A percentile compares a stretch with the other conserved stretches of the same genome.
Conservation (phyloP, 257 asterid species). For the Scutellaria baicalensis region DNA sequence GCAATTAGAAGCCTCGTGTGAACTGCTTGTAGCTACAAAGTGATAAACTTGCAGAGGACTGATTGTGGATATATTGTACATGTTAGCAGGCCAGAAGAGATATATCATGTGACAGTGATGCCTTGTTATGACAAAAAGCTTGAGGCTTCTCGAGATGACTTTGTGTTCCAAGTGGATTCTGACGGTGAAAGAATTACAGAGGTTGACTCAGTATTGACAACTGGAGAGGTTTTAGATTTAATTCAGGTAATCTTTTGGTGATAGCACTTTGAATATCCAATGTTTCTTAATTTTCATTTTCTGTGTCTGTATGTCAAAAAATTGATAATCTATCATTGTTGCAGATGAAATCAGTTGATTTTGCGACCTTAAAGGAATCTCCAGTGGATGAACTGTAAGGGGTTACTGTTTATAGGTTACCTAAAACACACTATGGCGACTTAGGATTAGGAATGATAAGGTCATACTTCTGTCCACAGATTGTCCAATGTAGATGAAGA, state of each 20-base stretch:
- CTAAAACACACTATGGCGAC: neutral
- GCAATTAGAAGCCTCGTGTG: neutral
- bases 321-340: conserved; percentile 7
- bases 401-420: neutral
- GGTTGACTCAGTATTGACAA: conserved; percentile 94
- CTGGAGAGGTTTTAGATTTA: conserved; percentile 90
- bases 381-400: conserved; percentile 82
- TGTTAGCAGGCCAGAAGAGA: conserved; percentile 69
- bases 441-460: neutral
- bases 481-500: conserved; percentile 67
- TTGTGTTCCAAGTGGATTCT: conserved; percentile 56
- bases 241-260: conserved; percentile 51
- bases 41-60: neutral
- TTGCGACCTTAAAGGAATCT: conserved; percentile 69
- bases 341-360: conserved; percentile 76
- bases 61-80: conserved; percentile 11
- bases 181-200: conserved; percentile 57
- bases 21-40: neutral
- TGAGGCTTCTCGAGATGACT: conserved; percentile 95
- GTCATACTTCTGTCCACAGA: conserved; percentile 27
- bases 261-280: neutral
- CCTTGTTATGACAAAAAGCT: conserved; percentile 99
- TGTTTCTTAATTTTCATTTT: neutral
- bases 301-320: neutral
- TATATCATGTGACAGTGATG: conserved; percentile 96